These are phyloP conservation scores for Pleurotus eryngii DNA, from an alignment of 768 basidiomycete genomes.

Conservation along the genomic window DNA sequence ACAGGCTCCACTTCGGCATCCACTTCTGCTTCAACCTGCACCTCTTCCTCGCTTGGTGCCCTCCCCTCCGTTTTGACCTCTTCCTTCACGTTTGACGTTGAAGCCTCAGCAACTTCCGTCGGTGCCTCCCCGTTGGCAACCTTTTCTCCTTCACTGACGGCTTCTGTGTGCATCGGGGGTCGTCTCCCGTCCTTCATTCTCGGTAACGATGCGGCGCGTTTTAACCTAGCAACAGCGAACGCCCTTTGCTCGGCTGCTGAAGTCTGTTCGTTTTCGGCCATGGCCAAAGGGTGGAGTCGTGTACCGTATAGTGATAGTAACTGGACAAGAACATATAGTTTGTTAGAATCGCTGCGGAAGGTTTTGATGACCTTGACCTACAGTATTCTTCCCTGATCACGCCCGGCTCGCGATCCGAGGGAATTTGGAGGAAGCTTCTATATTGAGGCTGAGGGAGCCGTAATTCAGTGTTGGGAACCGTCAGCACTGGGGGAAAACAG, in stretches of 20 bases:
- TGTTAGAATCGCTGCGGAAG: background rate
- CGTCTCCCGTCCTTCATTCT: conserved; percentile 88
- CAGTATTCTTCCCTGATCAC: conserved; percentile 9
- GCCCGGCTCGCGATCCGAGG: conserved; percentile 8
- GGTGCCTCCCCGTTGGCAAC: conserved; percentile 34
- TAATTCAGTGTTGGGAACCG: background rate
- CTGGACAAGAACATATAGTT: conserved; percentile 5
- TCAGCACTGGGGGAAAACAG: background rate
- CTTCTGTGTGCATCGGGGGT: conserved; percentile 83
- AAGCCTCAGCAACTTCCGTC: conserved; percentile 25
- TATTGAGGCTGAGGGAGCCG: background rate
- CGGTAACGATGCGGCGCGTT: conserved; percentile 87
- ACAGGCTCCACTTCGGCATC: conserved; percentile 34
- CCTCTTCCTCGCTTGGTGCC: conserved; percentile 14
- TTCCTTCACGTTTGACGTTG: conserved; percentile 22
- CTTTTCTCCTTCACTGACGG: conserved; percentile 80
- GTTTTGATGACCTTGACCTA: conserved; percentile 6
- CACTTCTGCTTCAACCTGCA: conserved; percentile 13
- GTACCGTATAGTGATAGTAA: conserved; percentile 2
- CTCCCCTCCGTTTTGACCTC: conserved; percentile 5
- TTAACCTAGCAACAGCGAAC: conserved; percentile 84
- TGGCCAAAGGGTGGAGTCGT: conserved; percentile 15
- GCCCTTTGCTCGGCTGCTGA: conserved; percentile 73
- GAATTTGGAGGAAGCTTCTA: conserved; percentile 1
- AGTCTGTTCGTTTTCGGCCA: conserved; percentile 47